Evolutionary conservation across 768 basidiomycete genomes (phyloP).

Genomic region (Panaeolus cyanescens): DNA sequence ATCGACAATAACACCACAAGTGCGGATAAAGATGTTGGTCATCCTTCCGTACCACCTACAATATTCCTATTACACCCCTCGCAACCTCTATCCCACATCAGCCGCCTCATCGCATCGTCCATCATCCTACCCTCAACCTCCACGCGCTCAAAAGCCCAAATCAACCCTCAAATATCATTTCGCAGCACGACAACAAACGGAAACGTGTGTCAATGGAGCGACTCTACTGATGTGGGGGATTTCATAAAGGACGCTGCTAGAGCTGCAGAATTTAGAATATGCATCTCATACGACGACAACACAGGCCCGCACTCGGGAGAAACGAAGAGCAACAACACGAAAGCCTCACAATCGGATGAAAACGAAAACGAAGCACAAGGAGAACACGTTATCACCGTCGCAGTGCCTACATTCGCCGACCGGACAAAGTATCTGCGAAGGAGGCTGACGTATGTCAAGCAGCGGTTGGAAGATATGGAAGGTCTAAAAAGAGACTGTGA

Average conservation of each 20-base stretch:
- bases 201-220: slow-evolving; percentile 55
- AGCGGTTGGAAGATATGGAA: slow-evolving; percentile 51
- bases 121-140: slow-evolving; percentile 35
- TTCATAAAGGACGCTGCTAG: slow-evolving; percentile 66
- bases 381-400: slow-evolving; percentile 41
- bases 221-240: slow-evolving; percentile 65
- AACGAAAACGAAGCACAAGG: neutral
- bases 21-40: neutral
- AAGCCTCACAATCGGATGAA: neutral
- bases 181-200: slow-evolving; percentile 34
- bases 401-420: slow-evolving; percentile 65
- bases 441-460: slow-evolving; percentile 42
- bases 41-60: slow-evolving; percentile 32
- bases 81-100: slow-evolving; percentile 67
- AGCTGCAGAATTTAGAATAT: slow-evolving; percentile 53
- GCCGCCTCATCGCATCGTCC: slow-evolving; percentile 53
- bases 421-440: slow-evolving; percentile 60
- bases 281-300: slow-evolving; percentile 27
- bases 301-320: neutral
- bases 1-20: slow-evolving; percentile 6
- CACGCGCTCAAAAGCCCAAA: too few species aligned
- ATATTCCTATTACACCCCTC: slow-evolving; percentile 70
- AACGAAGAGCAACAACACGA: slow-evolving; percentile 3
- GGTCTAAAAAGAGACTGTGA: slow-evolving; percentile 58
- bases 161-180: slow-evolving; percentile 44